These are phyloP conservation scores for Myrica gale DNA, from an alignment of 306 rosid genomes.

Conservation along the genomic window DNA sequence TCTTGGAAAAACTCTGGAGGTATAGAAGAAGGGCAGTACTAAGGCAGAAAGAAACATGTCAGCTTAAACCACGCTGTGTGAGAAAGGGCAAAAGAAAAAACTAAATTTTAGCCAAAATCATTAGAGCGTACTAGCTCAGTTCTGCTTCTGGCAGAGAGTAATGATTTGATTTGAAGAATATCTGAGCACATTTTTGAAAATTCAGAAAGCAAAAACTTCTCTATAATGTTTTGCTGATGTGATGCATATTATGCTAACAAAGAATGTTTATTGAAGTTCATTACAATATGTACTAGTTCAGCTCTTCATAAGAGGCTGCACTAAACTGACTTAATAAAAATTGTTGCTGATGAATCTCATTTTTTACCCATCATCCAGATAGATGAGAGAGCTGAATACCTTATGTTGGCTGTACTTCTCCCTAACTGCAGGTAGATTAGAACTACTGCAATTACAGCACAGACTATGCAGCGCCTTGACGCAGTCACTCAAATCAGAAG, in stretches of 20 bases:
- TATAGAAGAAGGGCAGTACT: conserved; percentile 53
- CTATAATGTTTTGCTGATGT: neutral
- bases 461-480: conserved; percentile 66
- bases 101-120: neutral
- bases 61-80: neutral
- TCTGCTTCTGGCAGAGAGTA: neutral
- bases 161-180: neutral
- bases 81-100: neutral
- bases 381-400: conserved; percentile 31
- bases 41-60: conserved; percentile 20
- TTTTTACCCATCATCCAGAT: neutral
- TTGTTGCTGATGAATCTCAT: neutral
- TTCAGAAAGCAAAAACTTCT: neutral
- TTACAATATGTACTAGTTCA: neutral
- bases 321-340: neutral
- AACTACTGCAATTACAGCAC: conserved; percentile 39
- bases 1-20: conserved; percentile 48
- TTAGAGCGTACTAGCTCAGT: neutral
- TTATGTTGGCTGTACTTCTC: conserved; percentile 74
- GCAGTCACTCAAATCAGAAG: conserved; percentile 64
- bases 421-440: conserved; percentile 51
- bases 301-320: neutral
- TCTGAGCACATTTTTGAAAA: neutral
- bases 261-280: neutral
- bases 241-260: neutral